Evolutionary conservation across 2,329 filamentous ascomycete species (phyloP), one percentile per base, ranked within the genome.

Genomic region (Colletotrichum higginsianum): DNA sequence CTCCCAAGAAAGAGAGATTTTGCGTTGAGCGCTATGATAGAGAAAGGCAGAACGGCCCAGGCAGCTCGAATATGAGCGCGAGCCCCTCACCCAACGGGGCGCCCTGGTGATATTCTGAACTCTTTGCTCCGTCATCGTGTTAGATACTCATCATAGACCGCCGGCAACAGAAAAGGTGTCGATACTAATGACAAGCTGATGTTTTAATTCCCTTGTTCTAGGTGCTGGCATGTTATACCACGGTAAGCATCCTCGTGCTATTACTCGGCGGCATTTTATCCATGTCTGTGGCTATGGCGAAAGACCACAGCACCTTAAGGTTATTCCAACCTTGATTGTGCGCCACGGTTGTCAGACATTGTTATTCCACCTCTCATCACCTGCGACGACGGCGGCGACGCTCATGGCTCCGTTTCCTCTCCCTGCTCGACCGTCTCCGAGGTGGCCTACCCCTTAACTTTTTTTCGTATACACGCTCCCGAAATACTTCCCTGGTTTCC

Each of bases 141-240:
- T 71, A 72, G 70, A 72, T 72, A 71, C 67, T 72, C 61, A 62
- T 66, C 47, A 70, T 72, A 71, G 70, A 72, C 67, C 67, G 67
- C 57, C 67, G 49, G 61, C 70, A 66, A 66, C 50, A 71, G 46
- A 64, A 40, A 71, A 66, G 56, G 60, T 72, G 69, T 72, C 60
- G 69, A 67, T 69, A 53, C 57, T 72, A 61, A 71, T 71, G 70
- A 61, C 42, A 55, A 72, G 61, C 55, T 66, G 49, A 50, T 66
- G 56, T 66, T 71, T 50, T 26, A 57, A 46, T 42, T 46, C 8
- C 61, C 18, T 23, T 60, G 42, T 18, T 55, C 13, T 42, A 26
- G 46, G 18, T 26, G 7, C 18, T 44, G 26, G 30, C 49, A 16
- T 35, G 18, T 11, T 3, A 38, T 26, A 12, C 23, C 15, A 16